A percentile compares a stretch with the other conserved stretches of the same genome.
These are phyloP conservation scores for Malus fusca DNA, from an alignment of 306 rosid species.

Conservation along the genomic window DNA sequence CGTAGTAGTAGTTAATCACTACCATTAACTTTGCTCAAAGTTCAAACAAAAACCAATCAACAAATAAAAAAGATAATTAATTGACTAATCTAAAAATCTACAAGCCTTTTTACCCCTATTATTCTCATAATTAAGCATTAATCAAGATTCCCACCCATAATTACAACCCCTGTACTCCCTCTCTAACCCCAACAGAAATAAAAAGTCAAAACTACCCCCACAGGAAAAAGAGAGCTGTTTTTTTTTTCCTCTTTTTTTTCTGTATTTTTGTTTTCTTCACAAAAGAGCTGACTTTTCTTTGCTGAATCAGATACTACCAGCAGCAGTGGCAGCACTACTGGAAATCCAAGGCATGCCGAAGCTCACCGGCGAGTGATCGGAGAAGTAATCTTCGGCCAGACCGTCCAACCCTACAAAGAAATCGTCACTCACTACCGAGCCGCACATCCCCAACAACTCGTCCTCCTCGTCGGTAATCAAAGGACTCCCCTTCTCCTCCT, in stretches of 20 bases:
- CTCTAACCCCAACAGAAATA: background rate
- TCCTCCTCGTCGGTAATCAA: constrained; percentile 63
- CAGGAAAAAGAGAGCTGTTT: background rate
- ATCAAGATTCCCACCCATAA: constrained; percentile 8
- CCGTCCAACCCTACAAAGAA: constrained; percentile 75
- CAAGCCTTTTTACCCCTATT: background rate
- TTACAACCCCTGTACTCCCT: background rate
- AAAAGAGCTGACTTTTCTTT: background rate
- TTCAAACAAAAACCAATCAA: constrained; percentile 12
- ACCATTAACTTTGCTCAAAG: background rate
- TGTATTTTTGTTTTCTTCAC: background rate
- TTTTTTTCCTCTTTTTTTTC: background rate
- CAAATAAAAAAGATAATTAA: background rate
- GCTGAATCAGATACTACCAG: constrained; percentile 43
- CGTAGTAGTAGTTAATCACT: background rate
- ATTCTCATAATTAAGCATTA: background rate
- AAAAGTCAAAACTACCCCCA: background rate
- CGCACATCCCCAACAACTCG: constrained; percentile 55
- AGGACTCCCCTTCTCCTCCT: constrained; percentile 50
- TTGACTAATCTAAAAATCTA: background rate
- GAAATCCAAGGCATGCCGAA: constrained; percentile 49
- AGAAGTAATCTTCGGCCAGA: constrained; percentile 49
- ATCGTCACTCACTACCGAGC: constrained; percentile 56
- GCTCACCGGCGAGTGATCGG: constrained; percentile 45
- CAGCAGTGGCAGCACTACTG: constrained; percentile 56